A percentile compares a stretch with the other conserved stretches of the same genome.
Conservation (phyloP, 768 basidiomycete genomes). For the Tricholoma sp. region DNA sequence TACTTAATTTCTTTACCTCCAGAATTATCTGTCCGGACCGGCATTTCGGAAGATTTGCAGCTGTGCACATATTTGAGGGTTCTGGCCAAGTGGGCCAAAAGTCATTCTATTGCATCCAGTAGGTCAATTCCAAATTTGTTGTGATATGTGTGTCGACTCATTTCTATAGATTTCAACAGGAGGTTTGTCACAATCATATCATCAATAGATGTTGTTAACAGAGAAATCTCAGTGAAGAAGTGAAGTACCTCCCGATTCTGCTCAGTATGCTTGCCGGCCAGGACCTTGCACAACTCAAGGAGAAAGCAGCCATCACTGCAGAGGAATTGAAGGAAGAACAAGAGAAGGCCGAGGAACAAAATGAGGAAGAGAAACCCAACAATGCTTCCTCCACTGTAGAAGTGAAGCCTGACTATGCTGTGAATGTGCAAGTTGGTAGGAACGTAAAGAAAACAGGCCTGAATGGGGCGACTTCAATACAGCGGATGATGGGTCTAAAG, state of each 20-base stretch:
- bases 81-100: no score
- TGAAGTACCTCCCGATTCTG: conserved; percentile 12
- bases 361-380: background rate
- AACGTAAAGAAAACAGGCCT: background rate
- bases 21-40: no score
- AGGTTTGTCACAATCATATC: background rate
- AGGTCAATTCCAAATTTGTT: no score
- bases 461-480: no score
- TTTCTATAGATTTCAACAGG: no score
- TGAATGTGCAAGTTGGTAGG: background rate
- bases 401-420: no score
- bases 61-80: conserved; percentile 8
- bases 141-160: no score
- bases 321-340: conserved; percentile 1
- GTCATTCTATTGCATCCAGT: no score
- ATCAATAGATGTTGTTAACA: background rate
- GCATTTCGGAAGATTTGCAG: conserved; percentile 5
- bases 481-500: no score
- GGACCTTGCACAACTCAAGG: conserved; percentile 18
- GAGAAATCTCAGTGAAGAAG: conserved; percentile 1
- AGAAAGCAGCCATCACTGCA: conserved; percentile 11
- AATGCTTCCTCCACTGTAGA: no score
- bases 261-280: no score
- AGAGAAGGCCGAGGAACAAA: background rate
- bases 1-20: background rate